Conservation (phyloP, 73 alveolate species). For the Paramecium primaurelia region DNA sequence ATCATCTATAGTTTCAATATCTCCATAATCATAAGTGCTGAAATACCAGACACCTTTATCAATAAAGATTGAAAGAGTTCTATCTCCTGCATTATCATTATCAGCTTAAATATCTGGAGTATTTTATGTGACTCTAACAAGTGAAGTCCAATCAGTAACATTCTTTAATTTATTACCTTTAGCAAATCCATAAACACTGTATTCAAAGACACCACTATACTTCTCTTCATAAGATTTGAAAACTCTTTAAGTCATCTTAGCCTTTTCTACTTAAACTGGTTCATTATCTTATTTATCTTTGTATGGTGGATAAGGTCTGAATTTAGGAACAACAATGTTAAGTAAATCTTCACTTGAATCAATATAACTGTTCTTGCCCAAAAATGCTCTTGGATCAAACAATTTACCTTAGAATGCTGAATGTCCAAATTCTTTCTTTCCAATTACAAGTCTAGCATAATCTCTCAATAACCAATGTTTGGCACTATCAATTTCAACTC, state of each 20-base stretch:
- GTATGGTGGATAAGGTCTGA: conserved; percentile 44
- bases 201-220: conserved; percentile 49
- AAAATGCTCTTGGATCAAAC: conserved; percentile 16
- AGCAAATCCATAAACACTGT: conserved; percentile 54
- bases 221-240: conserved; percentile 17
- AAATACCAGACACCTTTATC: neutral
- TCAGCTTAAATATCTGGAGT: conserved; percentile 43
- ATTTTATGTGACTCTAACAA: conserved; percentile 20
- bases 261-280: conserved; percentile 4
- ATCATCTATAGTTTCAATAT: conserved; percentile 23
- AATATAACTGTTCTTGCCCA: neutral
- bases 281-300: conserved; percentile 44
- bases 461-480: conserved; percentile 51
- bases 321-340: neutral
- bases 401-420: conserved; percentile 34
- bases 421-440: conserved; percentile 43
- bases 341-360: conserved; percentile 8
- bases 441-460: conserved; percentile 11
- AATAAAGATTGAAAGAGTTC: neutral
- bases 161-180: neutral
- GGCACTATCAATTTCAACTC: conserved; percentile 38
- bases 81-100: conserved; percentile 44
- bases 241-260: neutral
- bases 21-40: conserved; percentile 46
- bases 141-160: neutral